phyloP scores from a whole-genome alignment of 306 rosid genomes.

The Oemleria cerasiformis region DNA sequence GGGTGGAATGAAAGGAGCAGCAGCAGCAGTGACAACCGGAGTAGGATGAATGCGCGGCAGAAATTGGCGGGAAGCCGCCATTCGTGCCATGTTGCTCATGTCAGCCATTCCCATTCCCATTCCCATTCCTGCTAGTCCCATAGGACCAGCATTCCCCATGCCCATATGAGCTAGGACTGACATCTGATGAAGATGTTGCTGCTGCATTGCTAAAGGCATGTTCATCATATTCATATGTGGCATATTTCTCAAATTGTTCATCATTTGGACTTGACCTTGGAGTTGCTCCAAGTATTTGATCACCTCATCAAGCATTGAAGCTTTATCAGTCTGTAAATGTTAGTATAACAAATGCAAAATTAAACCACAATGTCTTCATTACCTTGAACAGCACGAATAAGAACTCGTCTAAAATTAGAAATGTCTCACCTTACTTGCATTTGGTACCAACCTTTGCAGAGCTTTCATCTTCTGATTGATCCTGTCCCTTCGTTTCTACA shows the following conservation, averaged over 20 bases:
- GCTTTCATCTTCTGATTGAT: constrained; percentile 62
- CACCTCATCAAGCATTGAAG: constrained; percentile 70
- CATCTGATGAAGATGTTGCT: constrained; percentile 42
- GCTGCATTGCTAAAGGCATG: constrained; percentile 40
- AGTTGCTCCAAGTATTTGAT: constrained; percentile 54
- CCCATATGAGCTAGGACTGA: constrained; percentile 43
- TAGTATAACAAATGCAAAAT: neutral
- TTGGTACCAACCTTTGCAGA: constrained; percentile 62
- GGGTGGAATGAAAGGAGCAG: constrained; percentile 25
- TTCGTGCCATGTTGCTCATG: constrained; percentile 22
- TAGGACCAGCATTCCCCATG: constrained; percentile 11
- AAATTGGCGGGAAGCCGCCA: neutral
- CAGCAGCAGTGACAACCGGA: constrained; percentile 11
- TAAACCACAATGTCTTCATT: neutral
- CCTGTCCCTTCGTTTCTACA: constrained; percentile 53
- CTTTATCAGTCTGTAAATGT: constrained; percentile 48
- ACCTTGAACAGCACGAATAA: no score
- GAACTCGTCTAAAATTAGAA: no score
- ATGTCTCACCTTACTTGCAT: constrained; percentile 53
- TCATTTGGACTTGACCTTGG: constrained; percentile 50
- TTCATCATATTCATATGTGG: constrained; percentile 36
- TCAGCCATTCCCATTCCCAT: constrained; percentile 43
- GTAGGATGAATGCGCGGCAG: constrained; percentile 17
- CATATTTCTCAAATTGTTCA: constrained; percentile 35
- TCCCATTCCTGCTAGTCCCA: constrained; percentile 28